Percentiles rank a stretch among this genome's conserved stretches.
Conservation (phyloP, 2,329 filamentous ascomycete species). For the Scolecobasidium constrictum region DNA sequence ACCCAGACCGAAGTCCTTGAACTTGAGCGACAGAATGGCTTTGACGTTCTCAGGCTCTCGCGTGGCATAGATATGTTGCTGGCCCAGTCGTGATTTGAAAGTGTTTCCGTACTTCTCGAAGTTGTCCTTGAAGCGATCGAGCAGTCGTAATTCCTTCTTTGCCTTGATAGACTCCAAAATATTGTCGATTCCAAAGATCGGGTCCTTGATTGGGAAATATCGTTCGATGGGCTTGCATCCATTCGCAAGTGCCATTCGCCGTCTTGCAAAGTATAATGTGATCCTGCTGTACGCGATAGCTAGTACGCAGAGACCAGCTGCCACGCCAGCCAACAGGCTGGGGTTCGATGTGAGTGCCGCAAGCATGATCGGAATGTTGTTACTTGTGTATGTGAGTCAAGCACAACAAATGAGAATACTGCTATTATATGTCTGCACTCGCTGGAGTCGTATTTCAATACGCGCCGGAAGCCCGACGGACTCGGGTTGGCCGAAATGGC, state of each 20-base stretch:
- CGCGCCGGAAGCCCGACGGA: not conserved
- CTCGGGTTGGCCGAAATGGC: too few relatives aligned
- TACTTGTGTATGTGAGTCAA: too few relatives aligned
- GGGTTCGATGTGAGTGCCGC: not conserved
- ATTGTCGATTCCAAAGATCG: conserved; percentile 42
- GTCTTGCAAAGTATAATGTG: conserved; percentile 24
- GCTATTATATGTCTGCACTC: too few relatives aligned
- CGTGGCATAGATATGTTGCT: conserved; percentile 24
- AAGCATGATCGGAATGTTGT: not conserved
- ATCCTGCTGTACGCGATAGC: conserved; percentile 13
- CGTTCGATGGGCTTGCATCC: conserved; percentile 36
- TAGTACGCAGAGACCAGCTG: not conserved
- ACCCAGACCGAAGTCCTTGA: conserved; percentile 35
- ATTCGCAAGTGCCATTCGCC: conserved; percentile 28
- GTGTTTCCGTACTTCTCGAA: conserved; percentile 26
- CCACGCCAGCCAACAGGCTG: not conserved
- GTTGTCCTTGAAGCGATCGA: conserved; percentile 15
- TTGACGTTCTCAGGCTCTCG: conserved; percentile 39
- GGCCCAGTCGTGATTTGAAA: conserved; percentile 15
- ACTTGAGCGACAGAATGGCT: conserved; percentile 31
- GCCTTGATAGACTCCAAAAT: conserved; percentile 30
- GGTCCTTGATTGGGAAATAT: conserved; percentile 41
- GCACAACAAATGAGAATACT: too few relatives aligned
- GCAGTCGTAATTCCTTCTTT: conserved; percentile 19
- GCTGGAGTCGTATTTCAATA: not conserved